Evolutionary conservation across 768 basidiomycete genomes (phyloP).

Genomic region (Dacryopinax spathularia): DNA sequence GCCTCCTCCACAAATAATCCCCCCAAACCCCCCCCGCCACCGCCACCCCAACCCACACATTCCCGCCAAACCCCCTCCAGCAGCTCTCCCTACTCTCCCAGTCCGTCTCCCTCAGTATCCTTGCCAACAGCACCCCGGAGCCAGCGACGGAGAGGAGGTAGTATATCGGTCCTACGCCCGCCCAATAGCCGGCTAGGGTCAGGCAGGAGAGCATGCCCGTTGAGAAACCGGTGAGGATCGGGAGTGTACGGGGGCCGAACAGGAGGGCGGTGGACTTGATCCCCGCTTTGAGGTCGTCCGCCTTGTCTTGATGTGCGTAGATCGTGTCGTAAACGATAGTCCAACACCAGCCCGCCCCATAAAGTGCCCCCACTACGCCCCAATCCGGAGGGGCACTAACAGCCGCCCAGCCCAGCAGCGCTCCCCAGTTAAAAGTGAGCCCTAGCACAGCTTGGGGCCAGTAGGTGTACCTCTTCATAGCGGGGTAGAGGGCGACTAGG

Average conservation of each 20-base stretch:
- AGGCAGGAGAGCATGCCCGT: slow-evolving; percentile 57
- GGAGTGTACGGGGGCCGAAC: slow-evolving; percentile 62
- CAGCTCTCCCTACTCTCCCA: slow-evolving; percentile 66
- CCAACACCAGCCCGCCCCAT: slow-evolving; percentile 82
- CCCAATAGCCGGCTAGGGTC: slow-evolving; percentile 64
- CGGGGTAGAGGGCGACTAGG: slow-evolving; percentile 76
- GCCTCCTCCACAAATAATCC: slow-evolving; percentile 38
- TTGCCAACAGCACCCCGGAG: slow-evolving; percentile 60
- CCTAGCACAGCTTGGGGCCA: slow-evolving; percentile 96
- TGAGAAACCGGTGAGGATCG: slow-evolving; percentile 62
- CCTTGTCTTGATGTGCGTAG: slow-evolving; percentile 95
- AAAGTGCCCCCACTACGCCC: slow-evolving; percentile 72
- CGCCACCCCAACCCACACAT: slow-evolving; percentile 80
- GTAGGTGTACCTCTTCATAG: slow-evolving; percentile 93
- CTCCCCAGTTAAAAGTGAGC: slow-evolving; percentile 94
- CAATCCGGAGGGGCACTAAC: slow-evolving; percentile 69
- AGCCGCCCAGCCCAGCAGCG: slow-evolving; percentile 90
- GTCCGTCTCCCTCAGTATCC: slow-evolving; percentile 59
- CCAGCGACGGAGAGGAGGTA: slow-evolving; percentile 56
- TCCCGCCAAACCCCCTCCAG: slow-evolving; percentile 79
- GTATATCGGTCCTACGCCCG: slow-evolving; percentile 62
- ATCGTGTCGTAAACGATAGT: slow-evolving; percentile 95
- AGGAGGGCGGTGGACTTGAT: slow-evolving; percentile 91
- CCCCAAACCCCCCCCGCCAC: slow-evolving; percentile 65
- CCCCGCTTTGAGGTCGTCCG: slow-evolving; percentile 71